Conservation (phyloP, 2,329 filamentous ascomycete species). For the Penicillium fuscoglaucum region DNA sequence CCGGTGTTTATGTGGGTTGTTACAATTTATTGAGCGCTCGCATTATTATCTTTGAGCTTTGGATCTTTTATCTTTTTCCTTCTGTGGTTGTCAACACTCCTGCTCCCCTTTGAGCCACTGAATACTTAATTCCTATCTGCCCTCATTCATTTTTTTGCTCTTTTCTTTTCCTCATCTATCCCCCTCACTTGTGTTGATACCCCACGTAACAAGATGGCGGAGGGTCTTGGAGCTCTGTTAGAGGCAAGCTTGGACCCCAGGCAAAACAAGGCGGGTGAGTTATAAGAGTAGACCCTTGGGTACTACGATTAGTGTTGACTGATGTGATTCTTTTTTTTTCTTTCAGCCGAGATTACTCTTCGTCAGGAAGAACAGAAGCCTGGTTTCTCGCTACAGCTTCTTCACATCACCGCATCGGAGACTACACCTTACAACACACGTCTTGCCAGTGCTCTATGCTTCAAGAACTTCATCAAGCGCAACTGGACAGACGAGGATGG, state of each 20-base stretch:
- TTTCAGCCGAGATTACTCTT: constrained; percentile 75
- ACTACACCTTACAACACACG: constrained; percentile 73
- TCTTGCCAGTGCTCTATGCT: constrained; percentile 84
- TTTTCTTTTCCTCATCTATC: constrained; percentile 10
- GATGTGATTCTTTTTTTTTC: not conserved
- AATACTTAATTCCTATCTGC: not conserved
- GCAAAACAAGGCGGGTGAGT: constrained; percentile 83
- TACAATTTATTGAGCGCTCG: constrained; percentile 25
- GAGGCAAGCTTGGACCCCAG: constrained; percentile 85
- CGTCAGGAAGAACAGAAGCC: constrained; percentile 77
- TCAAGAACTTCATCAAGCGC: constrained; percentile 96
- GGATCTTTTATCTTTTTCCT: constrained; percentile 11
- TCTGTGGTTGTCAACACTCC: constrained; percentile 4
- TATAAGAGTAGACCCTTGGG: not conserved
- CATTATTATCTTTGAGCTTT: constrained; percentile 24
- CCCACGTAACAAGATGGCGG: constrained; percentile 55
- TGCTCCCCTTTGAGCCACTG: not conserved
- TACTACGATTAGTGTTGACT: not conserved
- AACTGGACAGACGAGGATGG: constrained; percentile 97
- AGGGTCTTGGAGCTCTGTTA: constrained; percentile 67
- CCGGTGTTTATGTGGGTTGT: constrained; percentile 26
- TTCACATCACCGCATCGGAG: constrained; percentile 83
- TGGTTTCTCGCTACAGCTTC: constrained; percentile 81
- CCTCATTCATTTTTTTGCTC: not conserved
- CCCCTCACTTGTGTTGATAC: constrained; percentile 26